Conservation (phyloP, 2,329 filamentous ascomycete genomes). For the Pseudocercospora crystallina region DNA sequence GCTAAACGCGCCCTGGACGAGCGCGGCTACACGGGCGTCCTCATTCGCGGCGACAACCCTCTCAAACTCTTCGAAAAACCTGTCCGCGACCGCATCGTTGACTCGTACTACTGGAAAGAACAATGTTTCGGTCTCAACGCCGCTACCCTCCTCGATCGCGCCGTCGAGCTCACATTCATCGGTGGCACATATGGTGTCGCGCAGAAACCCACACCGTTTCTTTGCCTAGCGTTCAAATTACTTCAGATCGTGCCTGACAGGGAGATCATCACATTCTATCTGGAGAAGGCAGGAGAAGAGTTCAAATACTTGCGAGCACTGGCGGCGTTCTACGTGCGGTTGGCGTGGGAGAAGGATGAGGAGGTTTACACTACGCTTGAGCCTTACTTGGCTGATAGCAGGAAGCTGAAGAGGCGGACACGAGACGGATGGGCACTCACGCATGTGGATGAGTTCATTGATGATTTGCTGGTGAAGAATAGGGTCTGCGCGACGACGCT, state of each 20-base stretch:
- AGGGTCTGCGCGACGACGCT: constrained; percentile 87
- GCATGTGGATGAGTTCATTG: constrained; percentile 87
- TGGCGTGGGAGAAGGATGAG: constrained; percentile 79
- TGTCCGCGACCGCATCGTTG: constrained; percentile 90
- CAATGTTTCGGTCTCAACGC: constrained; percentile 95
- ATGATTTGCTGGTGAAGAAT: constrained; percentile 85
- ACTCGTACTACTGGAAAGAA: constrained; percentile 97
- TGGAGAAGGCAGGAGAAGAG: constrained; percentile 69
- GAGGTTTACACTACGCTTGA: constrained; percentile 81
- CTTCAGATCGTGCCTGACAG: constrained; percentile 81
- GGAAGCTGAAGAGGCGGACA: constrained; percentile 78
- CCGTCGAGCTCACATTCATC: constrained; percentile 78
- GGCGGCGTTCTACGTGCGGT: constrained; percentile 87
- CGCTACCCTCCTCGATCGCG: constrained; percentile 78
- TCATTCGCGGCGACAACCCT: constrained; percentile 88
- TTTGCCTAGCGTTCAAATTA: constrained; percentile 93
- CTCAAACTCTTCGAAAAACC: constrained; percentile 95
- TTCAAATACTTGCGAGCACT: constrained; percentile 82
- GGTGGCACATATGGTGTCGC: constrained; percentile 83
- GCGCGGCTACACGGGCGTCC: constrained; percentile 72
- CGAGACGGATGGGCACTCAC: constrained; percentile 74
- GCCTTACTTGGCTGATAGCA: constrained; percentile 74
- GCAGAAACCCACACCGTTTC: constrained; percentile 86
- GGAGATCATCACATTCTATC: constrained; percentile 75
- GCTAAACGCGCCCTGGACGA: constrained; percentile 79